These are phyloP conservation scores for Quercus rubra DNA, from an alignment of 306 rosid genomes.

Conservation along the genomic window DNA sequence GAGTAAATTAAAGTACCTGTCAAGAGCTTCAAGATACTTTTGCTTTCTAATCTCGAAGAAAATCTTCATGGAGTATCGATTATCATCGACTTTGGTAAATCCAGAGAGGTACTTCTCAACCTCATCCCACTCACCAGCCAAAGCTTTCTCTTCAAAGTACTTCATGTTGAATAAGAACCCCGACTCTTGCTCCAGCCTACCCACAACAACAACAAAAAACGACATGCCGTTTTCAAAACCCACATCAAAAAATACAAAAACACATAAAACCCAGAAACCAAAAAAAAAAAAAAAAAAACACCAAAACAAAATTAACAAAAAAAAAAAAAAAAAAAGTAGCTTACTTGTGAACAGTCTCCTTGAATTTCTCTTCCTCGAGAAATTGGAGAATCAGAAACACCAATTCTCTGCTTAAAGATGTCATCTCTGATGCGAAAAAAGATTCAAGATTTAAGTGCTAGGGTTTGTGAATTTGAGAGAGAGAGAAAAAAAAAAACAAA, in stretches of 20 bases:
- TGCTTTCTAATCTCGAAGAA: conserved; percentile 88
- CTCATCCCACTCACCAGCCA: conserved; percentile 91
- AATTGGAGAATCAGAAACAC: conserved; percentile 86
- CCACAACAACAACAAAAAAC: background rate
- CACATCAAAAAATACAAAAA: background rate
- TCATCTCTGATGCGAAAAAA: conserved; percentile 31
- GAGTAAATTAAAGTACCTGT: conserved; percentile 45
- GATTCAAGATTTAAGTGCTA: background rate
- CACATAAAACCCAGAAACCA: background rate
- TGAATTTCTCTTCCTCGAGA: conserved; percentile 77
- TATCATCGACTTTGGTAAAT: conserved; percentile 82
- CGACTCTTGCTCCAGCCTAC: conserved; percentile 87
- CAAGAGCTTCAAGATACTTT: conserved; percentile 92
- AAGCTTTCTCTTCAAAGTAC: conserved; percentile 84
- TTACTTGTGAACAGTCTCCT: conserved; percentile 71
- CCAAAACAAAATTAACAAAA: background rate
- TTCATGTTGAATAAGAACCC: conserved; percentile 87
- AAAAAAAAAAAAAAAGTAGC: background rate
- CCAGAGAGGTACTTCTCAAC: conserved; percentile 83
- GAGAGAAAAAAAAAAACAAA: background rate
- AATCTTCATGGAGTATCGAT: conserved; percentile 84
- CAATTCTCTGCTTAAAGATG: conserved; percentile 82
- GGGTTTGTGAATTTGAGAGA: background rate
- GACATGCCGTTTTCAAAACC: background rate
- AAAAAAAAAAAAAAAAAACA: background rate